These are phyloP conservation scores for Trametes cinnabarina DNA, from an alignment of 768 basidiomycete species.

Conservation along the genomic window DNA sequence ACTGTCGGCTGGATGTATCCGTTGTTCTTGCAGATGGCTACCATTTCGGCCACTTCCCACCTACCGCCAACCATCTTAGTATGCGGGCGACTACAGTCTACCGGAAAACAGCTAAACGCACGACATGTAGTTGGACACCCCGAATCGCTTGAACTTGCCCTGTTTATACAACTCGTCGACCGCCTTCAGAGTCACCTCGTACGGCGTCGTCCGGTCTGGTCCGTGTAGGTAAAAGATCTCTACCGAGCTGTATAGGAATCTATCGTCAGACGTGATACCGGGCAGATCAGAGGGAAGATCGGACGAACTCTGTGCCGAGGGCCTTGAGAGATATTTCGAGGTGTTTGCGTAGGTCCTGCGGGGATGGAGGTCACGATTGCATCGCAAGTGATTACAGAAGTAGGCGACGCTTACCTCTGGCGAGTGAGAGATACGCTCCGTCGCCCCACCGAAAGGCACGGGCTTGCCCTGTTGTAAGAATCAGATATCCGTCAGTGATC, in stretches of 20 bases:
- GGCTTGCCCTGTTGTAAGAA: neutral
- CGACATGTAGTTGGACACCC: conserved; percentile 43
- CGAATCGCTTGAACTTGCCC: conserved; percentile 50
- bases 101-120: conserved; percentile 25
- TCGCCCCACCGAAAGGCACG: neutral
- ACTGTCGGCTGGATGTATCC: conserved; percentile 48
- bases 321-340: conserved; percentile 39
- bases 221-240: conserved; percentile 51
- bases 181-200: conserved; percentile 45
- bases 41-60: conserved; percentile 47
- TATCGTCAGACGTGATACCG: too few species aligned
- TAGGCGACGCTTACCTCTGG: conserved; percentile 19
- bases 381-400: neutral
- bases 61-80: too few species aligned
- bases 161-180: conserved; percentile 50
- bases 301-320: conserved; percentile 45
- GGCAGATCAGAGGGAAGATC: too few species aligned
- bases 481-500: neutral
- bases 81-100: too few species aligned
- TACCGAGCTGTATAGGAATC: conserved; percentile 21
- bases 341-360: conserved; percentile 35
- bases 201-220: conserved; percentile 43
- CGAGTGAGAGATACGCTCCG: conserved; percentile 21
- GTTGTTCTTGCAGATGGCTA: conserved; percentile 39
- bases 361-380: neutral